Percentiles rank a stretch among this genome's conserved stretches.
phyloP scores from a whole-genome alignment of 2,329 filamentous ascomycete genomes.

The Talaromyces sp. region DNA sequence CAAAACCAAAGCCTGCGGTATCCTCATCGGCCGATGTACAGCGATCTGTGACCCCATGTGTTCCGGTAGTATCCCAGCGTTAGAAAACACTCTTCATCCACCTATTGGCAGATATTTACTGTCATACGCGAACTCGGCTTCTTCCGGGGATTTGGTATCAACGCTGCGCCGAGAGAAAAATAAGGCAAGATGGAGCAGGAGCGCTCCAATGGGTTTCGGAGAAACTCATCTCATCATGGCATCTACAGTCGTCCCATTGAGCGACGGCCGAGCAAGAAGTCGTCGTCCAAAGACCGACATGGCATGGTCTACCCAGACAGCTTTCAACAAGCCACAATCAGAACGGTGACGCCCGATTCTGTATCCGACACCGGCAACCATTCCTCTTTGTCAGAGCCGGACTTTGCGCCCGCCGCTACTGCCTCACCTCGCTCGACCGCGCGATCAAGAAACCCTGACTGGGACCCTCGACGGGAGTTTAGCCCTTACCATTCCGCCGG shows the following conservation, averaged over 20 bases:
- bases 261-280: conserved; percentile 43
- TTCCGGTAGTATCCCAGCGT: conserved; percentile 29
- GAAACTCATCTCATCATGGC: conserved; percentile 35
- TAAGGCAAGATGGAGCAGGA: conserved; percentile 33
- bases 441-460: conserved; percentile 27
- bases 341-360: conserved; percentile 44
- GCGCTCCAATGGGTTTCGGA: conserved; percentile 35
- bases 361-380: conserved; percentile 28
- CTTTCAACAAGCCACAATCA: conserved; percentile 40
- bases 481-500: conserved; percentile 25
- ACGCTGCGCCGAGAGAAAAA: neutral
- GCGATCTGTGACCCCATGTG: conserved; percentile 32
- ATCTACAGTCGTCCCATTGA: conserved; percentile 37
- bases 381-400: conserved; percentile 35
- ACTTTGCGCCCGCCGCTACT: conserved; percentile 25
- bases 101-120: conserved; percentile 24
- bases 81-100: conserved; percentile 25
- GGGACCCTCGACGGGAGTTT: conserved; percentile 27
- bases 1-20: neutral
- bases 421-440: conserved; percentile 33
- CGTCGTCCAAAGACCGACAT: conserved; percentile 42
- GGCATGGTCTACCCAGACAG: conserved; percentile 43
- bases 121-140: conserved; percentile 11
- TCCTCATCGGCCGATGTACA: conserved; percentile 31
- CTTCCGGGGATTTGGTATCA: neutral